Evolutionary conservation across 192 early-diverging fungal genomes (phyloP).

Genomic region (Rhizoclosmatium globosum): DNA sequence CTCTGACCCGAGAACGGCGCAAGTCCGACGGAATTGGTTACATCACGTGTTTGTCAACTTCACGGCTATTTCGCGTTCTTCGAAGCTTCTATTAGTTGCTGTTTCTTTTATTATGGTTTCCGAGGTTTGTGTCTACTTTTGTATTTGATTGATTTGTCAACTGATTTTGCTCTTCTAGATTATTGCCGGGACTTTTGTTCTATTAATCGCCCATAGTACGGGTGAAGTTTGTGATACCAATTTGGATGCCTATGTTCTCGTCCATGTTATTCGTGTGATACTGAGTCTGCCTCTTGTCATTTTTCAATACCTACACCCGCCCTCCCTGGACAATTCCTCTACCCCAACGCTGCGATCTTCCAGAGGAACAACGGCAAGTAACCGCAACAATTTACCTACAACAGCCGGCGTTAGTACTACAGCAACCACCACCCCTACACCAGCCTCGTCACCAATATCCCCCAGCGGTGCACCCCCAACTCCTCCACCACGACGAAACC

Average conservation of each 20-base stretch:
- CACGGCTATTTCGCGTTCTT: constrained; percentile 17
- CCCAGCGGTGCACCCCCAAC: no score
- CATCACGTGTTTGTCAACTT: constrained; percentile 27
- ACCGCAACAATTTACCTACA: not conserved
- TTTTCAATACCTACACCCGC: constrained; percentile 65
- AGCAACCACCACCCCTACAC: not conserved
- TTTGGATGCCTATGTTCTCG: constrained; percentile 66
- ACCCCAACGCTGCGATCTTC: not conserved
- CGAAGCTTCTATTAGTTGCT: constrained; percentile 12
- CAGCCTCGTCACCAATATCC: not conserved
- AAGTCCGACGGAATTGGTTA: constrained; percentile 28
- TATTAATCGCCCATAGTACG: constrained; percentile 56
- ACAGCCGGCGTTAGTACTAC: not conserved
- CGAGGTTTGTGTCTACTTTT: constrained; percentile 14
- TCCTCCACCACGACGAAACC: not conserved
- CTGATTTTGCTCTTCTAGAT: constrained; percentile 33
- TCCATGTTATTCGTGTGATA: constrained; percentile 65
- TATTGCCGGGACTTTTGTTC: constrained; percentile 57
- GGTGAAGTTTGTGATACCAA: constrained; percentile 54
- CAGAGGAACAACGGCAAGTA: not conserved
- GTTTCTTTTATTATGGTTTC: constrained; percentile 18
- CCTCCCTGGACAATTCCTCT: not conserved
- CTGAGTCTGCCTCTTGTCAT: constrained; percentile 71
- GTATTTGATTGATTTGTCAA: not conserved
- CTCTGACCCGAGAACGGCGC: constrained; percentile 19